Evolutionary conservation across 2,329 filamentous ascomycete genomes (phyloP), one percentile per base, ranked within the genome.

Genomic region (Colletotrichum sp.): DNA sequence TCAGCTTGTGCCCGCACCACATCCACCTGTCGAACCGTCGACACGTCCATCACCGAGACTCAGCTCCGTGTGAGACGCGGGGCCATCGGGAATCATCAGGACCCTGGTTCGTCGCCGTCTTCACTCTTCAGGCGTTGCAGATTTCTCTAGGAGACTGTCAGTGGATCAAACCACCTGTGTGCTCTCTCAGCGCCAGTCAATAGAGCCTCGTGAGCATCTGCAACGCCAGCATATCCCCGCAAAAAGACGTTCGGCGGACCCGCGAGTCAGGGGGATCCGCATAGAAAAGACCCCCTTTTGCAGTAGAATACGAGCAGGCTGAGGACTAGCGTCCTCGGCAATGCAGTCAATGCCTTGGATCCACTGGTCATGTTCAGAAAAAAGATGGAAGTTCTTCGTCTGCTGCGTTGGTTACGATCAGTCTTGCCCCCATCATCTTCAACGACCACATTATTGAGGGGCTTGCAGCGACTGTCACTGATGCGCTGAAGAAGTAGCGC

Each of bases 241-340:
- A 64, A 49, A 59, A 49, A 60, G 32, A 34, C 55, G 16, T 39
- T 32, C 34, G 49, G 64, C 67, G 49, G 64, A 59, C 66, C 72
- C 21, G 28, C 34, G 26, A 69, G 32, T 68, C 64, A 76, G 64
- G 59, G 57, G 59, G 57, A 63, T 76, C 70, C 24, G 24, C 57
- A 36, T 26, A n/a, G n/a, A 62, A 49, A 16, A 49, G 52, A 36
- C 39, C 73, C 73, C 70, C 32, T 73, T 64, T 16, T 26, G 32
- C 59, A 36, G 21, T n/a, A 32, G 34, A 26, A 64, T 69, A 74
- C 73, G 70, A 73, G 64, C 26, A 60, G 68, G 64, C 59, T 32
- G 18, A 74, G 34, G 9, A 4, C 44, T 69, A 55, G 74, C 49
- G 70, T 26, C 26, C 34, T 75, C 72, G 74, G 64, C 64, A 74